These are phyloP conservation scores for Sphagnurus paluster DNA, from an alignment of 1,284 basidiomycete genomes.

Conservation along the genomic window DNA sequence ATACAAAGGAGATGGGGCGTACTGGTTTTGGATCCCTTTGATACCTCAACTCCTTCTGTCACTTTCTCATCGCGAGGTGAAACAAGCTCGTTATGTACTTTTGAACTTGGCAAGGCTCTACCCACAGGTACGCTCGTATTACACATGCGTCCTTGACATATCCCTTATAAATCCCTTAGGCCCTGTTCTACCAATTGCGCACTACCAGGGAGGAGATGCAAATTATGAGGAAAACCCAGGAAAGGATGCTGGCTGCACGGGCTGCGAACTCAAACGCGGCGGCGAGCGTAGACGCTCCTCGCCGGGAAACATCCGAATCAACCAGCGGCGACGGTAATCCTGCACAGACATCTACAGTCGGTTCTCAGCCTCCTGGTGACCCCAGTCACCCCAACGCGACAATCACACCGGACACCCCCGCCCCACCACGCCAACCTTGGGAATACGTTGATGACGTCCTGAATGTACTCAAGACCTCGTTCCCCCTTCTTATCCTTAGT, in stretches of 20 bases:
- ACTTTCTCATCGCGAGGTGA: slow-evolving; percentile 88
- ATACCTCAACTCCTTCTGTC: slow-evolving; percentile 96
- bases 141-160: slow-evolving; percentile 7
- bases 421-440: slow-evolving; percentile 72
- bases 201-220: slow-evolving; percentile 91
- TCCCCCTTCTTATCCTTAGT: slow-evolving; percentile 92
- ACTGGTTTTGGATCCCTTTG: slow-evolving; percentile 99
- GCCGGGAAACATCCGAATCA: slow-evolving; percentile 29
- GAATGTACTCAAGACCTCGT: slow-evolving; percentile 94
- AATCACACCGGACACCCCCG: slow-evolving; percentile 28
- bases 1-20: slow-evolving; percentile 95
- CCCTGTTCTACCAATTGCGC: slow-evolving; percentile 93
- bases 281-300: slow-evolving; percentile 25
- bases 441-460: slow-evolving; percentile 96
- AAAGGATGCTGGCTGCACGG: slow-evolving; percentile 37
- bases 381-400: slow-evolving; percentile 13
- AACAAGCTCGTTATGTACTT: slow-evolving; percentile 89
- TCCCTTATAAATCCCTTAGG: slow-evolving; percentile 47
- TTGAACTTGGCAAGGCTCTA: slow-evolving; percentile 90
- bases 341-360: slow-evolving; percentile 18
- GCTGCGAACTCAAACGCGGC: slow-evolving; percentile 28
- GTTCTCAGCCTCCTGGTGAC: slow-evolving; percentile 19
- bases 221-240: slow-evolving; percentile 41
- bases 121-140: slow-evolving; percentile 73
- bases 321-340: slow-evolving; percentile 22